Evolutionary conservation across 257 asterid species (phyloP).

Genomic region (Primulina tabacum): DNA sequence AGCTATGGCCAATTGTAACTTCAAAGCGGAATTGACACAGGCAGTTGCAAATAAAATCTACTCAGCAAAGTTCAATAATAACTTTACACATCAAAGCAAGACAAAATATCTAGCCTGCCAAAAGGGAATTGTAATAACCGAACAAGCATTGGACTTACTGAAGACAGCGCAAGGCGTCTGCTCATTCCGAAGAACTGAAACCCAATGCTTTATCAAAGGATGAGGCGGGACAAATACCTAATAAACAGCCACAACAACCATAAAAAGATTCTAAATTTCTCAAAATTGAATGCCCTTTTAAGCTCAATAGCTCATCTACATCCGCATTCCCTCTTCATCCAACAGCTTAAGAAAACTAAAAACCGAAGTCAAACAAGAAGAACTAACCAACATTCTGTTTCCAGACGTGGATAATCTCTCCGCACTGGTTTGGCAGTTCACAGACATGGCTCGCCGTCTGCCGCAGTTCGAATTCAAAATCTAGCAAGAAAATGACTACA

Average conservation of each 20-base stretch:
- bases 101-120: not conserved
- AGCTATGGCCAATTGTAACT: not conserved
- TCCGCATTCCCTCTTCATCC: not conserved
- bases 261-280: slow-evolving; percentile 11
- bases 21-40: not conserved
- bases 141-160: slow-evolving; percentile 45
- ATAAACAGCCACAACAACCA: slow-evolving; percentile 6
- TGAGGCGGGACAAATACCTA: slow-evolving; percentile 97
- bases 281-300: slow-evolving; percentile 1
- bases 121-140: not conserved
- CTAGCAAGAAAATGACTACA: slow-evolving; percentile 25
- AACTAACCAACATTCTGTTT: slow-evolving; percentile 77
- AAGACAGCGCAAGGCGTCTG: slow-evolving; percentile 82
- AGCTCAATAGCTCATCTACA: no score
- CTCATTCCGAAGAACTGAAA: slow-evolving; percentile 88
- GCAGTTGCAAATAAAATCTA: not conserved
- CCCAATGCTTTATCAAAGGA: slow-evolving; percentile 95
- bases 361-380: not conserved
- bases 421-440: slow-evolving; percentile 47
- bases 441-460: slow-evolving; percentile 35
- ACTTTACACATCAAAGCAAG: not conserved
- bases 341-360: not conserved
- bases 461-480: slow-evolving; percentile 28
- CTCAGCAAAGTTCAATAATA: slow-evolving; percentile 5
- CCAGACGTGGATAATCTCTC: slow-evolving; percentile 49